Percentiles rank a stretch among this genome's conserved stretches.
Conservation (phyloP, 371 early-diverging fungal genomes). For the Mortierella sp. region DNA sequence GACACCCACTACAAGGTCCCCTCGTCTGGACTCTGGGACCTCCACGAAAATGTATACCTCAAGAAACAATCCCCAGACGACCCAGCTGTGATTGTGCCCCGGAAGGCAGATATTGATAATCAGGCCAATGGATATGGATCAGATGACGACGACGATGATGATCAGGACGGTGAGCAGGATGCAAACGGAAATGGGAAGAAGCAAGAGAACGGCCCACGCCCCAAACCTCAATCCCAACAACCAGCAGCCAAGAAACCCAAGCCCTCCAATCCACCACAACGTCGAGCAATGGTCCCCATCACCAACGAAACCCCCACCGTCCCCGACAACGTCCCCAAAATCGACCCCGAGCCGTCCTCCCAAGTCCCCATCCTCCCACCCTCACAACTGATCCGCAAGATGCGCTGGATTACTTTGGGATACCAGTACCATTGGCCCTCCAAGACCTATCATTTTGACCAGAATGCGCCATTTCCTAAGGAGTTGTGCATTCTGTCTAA, state of each 20-base stretch:
- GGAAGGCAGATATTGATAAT: conserved; percentile 46
- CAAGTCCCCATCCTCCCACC: conserved; percentile 62
- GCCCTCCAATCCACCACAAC: conserved; percentile 18
- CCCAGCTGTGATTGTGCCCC: conserved; percentile 39
- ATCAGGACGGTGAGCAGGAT: conserved; percentile 15
- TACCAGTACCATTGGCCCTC: conserved; percentile 95
- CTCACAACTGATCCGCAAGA: conserved; percentile 65
- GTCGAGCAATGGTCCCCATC: conserved; percentile 27
- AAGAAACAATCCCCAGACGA: conserved; percentile 50
- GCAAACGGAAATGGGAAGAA: conserved; percentile 2
- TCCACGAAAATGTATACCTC: conserved; percentile 60
- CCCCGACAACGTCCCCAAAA: conserved; percentile 37
- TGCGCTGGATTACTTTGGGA: conserved; percentile 94
- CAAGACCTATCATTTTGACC: conserved; percentile 79
- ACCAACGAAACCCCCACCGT: conserved; percentile 26
- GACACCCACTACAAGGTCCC: conserved; percentile 86
- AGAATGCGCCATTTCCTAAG: conserved; percentile 68
- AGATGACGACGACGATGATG: conserved; percentile 28
- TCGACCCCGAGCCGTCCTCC: conserved; percentile 59
- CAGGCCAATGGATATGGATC: conserved; percentile 46
- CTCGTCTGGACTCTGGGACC: conserved; percentile 77
- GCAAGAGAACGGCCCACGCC: neutral
- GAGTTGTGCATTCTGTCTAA: conserved; percentile 68
- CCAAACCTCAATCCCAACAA: neutral
- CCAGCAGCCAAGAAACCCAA: conserved; percentile 22